Percentiles rank a stretch among this genome's conserved stretches.
phyloP scores from a whole-genome alignment of 176 grass and related monocot genomes.

The Saccharum officinarum region DNA sequence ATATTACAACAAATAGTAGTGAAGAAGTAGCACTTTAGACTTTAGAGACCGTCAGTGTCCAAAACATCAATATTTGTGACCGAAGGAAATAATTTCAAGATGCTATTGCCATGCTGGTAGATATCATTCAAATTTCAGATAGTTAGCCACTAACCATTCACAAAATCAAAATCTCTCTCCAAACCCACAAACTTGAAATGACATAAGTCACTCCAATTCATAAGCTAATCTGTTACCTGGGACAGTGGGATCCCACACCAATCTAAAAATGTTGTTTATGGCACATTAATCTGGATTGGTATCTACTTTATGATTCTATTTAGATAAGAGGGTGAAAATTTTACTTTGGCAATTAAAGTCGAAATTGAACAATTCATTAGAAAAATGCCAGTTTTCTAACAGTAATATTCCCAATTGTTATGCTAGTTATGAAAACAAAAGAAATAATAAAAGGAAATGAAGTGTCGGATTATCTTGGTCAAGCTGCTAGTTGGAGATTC shows the following conservation, averaged over 20 bases:
- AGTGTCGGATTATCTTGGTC: not conserved
- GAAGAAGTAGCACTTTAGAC: not conserved
- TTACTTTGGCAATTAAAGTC: not conserved
- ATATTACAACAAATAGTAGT: not conserved
- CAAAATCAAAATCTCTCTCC: not conserved
- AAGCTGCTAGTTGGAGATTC: no score
- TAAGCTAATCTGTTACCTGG: not conserved
- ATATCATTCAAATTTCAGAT: not conserved
- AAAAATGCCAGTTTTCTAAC: not conserved
- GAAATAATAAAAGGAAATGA: not conserved
- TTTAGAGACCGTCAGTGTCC: not conserved
- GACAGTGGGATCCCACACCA: not conserved
- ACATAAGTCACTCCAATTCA: not conserved
- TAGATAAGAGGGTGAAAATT: not conserved
- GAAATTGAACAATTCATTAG: not conserved
- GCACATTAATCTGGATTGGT: not conserved
- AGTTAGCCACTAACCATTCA: not conserved
- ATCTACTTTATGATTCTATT: not conserved
- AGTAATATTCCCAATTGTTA: not conserved
- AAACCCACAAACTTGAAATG: not conserved
- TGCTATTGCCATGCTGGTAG: not conserved
- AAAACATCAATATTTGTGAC: not conserved
- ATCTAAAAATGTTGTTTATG: not conserved
- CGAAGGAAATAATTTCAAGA: not conserved
- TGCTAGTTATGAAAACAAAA: not conserved